Percentiles rank a stretch among this genome's conserved stretches.
Evolutionary conservation across 441 rosid genomes (phyloP).

Genomic region (Bruguiera hainesii): DNA sequence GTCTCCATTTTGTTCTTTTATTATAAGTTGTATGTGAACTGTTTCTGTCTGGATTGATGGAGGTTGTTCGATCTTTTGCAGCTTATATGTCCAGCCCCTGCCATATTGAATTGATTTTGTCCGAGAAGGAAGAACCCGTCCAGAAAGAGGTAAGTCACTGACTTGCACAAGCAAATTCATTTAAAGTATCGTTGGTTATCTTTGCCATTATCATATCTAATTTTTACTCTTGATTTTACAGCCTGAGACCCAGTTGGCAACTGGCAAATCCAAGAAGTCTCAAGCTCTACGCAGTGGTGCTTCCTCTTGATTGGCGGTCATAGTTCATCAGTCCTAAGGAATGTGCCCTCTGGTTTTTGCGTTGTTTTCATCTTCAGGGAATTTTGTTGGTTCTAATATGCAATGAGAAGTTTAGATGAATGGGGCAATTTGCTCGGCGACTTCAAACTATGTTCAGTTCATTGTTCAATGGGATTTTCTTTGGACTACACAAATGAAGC

Average conservation of each 20-base stretch:
- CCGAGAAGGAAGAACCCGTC: slow-evolving; percentile 94
- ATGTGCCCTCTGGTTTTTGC: slow-evolving; percentile 8
- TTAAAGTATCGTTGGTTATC: neutral
- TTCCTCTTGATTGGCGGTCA: slow-evolving; percentile 18
- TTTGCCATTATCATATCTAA: neutral
- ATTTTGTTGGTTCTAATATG: slow-evolving; percentile 22
- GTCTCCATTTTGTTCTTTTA: slow-evolving; percentile 12
- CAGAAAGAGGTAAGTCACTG: slow-evolving; percentile 72
- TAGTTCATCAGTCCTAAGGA: neutral
- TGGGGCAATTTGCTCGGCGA: slow-evolving; percentile 15
- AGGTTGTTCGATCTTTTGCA: slow-evolving; percentile 22
- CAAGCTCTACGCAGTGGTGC: slow-evolving; percentile 30
- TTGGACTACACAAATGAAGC: slow-evolving; percentile 20
- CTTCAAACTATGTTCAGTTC: slow-evolving; percentile 13
- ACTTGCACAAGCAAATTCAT: neutral
- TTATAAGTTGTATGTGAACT: neutral
- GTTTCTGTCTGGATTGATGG: neutral
- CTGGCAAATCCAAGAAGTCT: slow-evolving; percentile 55
- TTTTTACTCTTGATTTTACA: slow-evolving; percentile 20
- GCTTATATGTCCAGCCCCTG: slow-evolving; percentile 99
- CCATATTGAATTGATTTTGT: slow-evolving; percentile 82
- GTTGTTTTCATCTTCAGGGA: slow-evolving; percentile 1
- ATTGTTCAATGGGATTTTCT: slow-evolving; percentile 16
- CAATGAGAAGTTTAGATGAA: slow-evolving; percentile 27
- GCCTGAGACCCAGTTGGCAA: slow-evolving; percentile 71